Conservation (phyloP, 768 basidiomycete genomes). For the Suillus discolor region DNA sequence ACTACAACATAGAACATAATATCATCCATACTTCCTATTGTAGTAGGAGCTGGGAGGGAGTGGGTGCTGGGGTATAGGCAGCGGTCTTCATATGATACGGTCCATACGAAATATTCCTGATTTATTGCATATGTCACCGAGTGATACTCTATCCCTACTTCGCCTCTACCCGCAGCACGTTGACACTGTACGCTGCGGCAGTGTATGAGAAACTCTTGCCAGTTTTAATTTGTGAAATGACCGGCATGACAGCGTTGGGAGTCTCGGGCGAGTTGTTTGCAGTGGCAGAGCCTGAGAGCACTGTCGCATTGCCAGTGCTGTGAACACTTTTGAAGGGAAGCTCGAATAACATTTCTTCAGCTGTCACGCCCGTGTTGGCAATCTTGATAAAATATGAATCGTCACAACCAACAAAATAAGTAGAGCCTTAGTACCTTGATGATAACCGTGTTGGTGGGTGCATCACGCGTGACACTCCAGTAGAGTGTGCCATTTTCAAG, state of each 20-base stretch:
- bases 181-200: constrained; percentile 51
- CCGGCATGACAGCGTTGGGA: constrained; percentile 51
- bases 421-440: constrained; percentile 52
- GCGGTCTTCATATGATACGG: not conserved
- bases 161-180: constrained; percentile 24
- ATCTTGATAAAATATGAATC: constrained; percentile 39
- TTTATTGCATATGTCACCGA: not conserved
- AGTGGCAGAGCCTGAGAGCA: constrained; percentile 51
- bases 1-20: not conserved
- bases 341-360: constrained; percentile 49
- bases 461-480: constrained; percentile 57
- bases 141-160: not conserved
- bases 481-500: constrained; percentile 49
- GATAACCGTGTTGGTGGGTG: constrained; percentile 41
- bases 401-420: not conserved
- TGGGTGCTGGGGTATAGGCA: not conserved
- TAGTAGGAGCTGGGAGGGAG: not conserved
- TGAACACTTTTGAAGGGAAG: constrained; percentile 56
- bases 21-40: not conserved
- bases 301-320: constrained; percentile 44
- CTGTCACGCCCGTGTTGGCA: constrained; percentile 48
- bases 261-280: constrained; percentile 57
- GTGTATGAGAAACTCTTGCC: constrained; percentile 56
- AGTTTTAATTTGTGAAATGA: constrained; percentile 45
- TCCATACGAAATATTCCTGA: not conserved